Conservation (phyloP, 257 asterid genomes). For the Solanum rostratum region DNA sequence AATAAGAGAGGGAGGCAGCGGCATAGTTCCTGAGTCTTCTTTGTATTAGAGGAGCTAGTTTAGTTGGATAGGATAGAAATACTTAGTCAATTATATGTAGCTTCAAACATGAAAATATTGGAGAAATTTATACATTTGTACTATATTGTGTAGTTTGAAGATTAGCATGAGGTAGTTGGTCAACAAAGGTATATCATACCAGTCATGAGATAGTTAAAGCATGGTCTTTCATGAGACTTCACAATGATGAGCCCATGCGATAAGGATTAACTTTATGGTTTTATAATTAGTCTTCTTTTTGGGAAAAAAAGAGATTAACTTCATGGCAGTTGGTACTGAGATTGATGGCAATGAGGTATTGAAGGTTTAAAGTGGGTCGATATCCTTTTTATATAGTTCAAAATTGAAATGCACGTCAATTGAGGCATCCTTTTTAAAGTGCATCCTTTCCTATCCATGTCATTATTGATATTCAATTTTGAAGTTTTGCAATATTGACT, state of each 20-base stretch:
- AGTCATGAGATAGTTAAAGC: background rate
- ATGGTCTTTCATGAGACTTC: background rate
- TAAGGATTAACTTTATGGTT: background rate
- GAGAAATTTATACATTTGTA: background rate
- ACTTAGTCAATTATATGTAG: background rate
- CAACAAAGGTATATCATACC: background rate
- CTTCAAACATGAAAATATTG: background rate
- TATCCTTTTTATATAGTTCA: background rate
- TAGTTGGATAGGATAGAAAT: background rate
- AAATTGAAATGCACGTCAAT: background rate
- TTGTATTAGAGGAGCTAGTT: background rate
- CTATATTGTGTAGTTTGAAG: background rate
- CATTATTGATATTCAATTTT: no score
- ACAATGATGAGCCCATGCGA: background rate
- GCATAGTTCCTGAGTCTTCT: background rate
- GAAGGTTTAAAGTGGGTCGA: background rate
- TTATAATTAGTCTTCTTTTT: background rate
- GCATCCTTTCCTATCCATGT: no score
- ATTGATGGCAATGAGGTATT: background rate
- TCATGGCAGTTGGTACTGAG: background rate
- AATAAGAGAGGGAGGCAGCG: background rate
- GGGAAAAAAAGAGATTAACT: background rate
- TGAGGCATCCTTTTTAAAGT: no score
- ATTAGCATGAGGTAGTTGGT: background rate
- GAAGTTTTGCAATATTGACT: no score